These are phyloP conservation scores for Nemophila menziesii DNA, from an alignment of 257 asterid genomes.

Conservation along the genomic window DNA sequence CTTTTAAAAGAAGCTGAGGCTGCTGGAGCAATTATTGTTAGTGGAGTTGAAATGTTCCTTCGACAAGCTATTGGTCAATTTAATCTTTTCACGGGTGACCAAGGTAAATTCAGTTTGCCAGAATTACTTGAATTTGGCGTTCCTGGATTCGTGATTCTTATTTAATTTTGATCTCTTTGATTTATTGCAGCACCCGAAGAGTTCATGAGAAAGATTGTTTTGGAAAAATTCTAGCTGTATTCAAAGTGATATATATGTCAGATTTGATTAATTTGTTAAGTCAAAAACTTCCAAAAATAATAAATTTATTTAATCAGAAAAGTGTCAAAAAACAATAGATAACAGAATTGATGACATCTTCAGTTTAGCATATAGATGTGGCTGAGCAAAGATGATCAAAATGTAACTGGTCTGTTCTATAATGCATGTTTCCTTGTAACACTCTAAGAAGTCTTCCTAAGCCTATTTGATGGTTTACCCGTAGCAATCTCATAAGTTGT, in stretches of 20 bases:
- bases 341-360: no score
- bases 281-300: no score
- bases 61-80: slow-evolving; percentile 53
- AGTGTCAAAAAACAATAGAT: no score
- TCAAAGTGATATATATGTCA: not conserved
- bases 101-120: slow-evolving; percentile 18
- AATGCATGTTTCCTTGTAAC: not conserved
- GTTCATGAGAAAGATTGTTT: slow-evolving; percentile 42
- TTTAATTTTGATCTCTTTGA: not conserved
- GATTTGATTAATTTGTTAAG: not conserved
- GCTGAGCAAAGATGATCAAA: not conserved
- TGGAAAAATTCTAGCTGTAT: slow-evolving; percentile 31
- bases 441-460: no score
- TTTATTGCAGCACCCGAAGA: slow-evolving; percentile 58
- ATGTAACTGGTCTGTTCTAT: not conserved
- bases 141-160: not conserved
- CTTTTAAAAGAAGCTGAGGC: slow-evolving; percentile 48
- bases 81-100: slow-evolving; percentile 42
- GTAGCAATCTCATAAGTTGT: no score
- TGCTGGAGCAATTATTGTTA: slow-evolving; percentile 46
- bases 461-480: no score
- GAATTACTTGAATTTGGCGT: not conserved
- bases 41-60: slow-evolving; percentile 69
- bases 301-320: no score
- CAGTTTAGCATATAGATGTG: not conserved